Percentiles rank a stretch among this genome's conserved stretches.
phyloP scores from a whole-genome alignment of 306 rosid genomes.

The apple (Malus domestica) region ASM211411v1 NC_041802.1:26550001-26550500 shows the following conservation, averaged over 20 bases:
- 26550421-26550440: neutral
- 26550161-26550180: neutral
- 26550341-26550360: neutral
- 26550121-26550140: neutral
- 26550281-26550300: neutral
- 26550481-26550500: neutral
- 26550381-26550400: neutral
- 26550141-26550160: neutral
- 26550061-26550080: constrained; percentile 42
- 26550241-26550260: neutral
- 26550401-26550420: neutral
- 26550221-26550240: neutral
- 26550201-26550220: neutral
- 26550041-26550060: constrained; percentile 27
- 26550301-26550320: neutral
- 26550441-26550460: neutral
- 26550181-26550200: neutral
- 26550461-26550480: neutral
- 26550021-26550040: constrained; percentile 22
- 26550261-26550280: neutral
- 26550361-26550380: neutral
- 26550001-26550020: neutral
- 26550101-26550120: constrained; percentile 29
- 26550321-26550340: neutral
- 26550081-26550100: constrained; percentile 28